Evolutionary conservation across 371 early-diverging fungal genomes (phyloP).

Genomic region (Mucor piriformis): DNA sequence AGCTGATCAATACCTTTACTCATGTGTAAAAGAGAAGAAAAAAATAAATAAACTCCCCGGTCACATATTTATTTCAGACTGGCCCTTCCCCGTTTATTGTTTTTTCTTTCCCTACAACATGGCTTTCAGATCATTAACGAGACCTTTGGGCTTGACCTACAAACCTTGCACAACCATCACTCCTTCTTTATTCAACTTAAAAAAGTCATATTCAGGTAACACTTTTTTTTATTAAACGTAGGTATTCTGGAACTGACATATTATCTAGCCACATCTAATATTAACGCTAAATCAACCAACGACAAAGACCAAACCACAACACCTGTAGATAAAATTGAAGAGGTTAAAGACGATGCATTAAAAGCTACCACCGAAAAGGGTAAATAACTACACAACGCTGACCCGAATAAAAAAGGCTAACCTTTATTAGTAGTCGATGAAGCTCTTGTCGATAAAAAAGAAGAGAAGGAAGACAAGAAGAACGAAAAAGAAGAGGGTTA

Average conservation of each 20-base stretch:
- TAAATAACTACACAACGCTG: neutral
- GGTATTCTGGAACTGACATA: neutral
- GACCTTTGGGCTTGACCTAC: constrained; percentile 7
- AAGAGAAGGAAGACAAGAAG: constrained; percentile 6
- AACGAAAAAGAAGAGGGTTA: constrained; percentile 19
- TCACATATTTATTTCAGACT: constrained; percentile 10
- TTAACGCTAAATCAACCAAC: neutral
- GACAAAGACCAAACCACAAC: neutral
- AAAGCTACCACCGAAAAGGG: constrained; percentile 7
- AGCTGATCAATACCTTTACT: neutral
- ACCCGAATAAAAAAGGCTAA: neutral
- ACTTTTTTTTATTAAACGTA: neutral
- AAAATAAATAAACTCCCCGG: constrained; percentile 4
- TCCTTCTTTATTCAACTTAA: constrained; percentile 5
- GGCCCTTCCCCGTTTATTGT: constrained; percentile 1
- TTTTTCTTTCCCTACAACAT: constrained; percentile 3
- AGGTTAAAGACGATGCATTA: neutral
- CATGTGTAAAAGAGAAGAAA: constrained; percentile 1
- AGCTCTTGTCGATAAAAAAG: neutral
- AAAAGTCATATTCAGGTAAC: constrained; percentile 21
- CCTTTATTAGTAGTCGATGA: neutral
- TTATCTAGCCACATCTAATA: neutral
- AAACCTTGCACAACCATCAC: neutral
- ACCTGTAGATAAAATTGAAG: neutral
- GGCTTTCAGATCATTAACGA: constrained; percentile 21